A percentile compares a stretch with the other conserved stretches of the same genome.
phyloP scores from a whole-genome alignment of 495 filamentous ascomycete genomes.

The Neurospora tetraspora region DNA sequence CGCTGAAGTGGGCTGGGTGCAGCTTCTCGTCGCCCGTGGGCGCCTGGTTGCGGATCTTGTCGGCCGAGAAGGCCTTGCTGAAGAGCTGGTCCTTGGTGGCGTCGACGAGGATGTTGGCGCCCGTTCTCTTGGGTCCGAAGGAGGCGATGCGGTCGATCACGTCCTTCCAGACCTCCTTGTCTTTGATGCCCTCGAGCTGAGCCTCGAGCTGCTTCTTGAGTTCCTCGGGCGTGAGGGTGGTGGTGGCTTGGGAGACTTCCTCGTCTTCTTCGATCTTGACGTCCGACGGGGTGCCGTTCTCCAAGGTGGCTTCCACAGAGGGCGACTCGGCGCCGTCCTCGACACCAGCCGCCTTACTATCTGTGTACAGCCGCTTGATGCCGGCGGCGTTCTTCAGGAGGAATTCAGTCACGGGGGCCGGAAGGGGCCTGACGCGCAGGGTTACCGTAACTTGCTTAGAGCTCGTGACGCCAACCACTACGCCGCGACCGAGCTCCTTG shows the following conservation, averaged over 20 bases:
- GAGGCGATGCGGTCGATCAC: slow-evolving; percentile 73
- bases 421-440: slow-evolving; percentile 72
- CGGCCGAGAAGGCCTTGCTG: slow-evolving; percentile 56
- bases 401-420: slow-evolving; percentile 71
- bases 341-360: slow-evolving; percentile 36
- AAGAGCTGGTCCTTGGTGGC: slow-evolving; percentile 62
- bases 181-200: slow-evolving; percentile 50
- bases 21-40: slow-evolving; percentile 41
- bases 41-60: slow-evolving; percentile 22
- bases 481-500: slow-evolving; percentile 80
- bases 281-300: slow-evolving; percentile 27
- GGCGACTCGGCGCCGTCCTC: slow-evolving; percentile 20
- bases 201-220: slow-evolving; percentile 62
- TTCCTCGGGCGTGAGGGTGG: slow-evolving; percentile 56
- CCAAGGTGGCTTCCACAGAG: slow-evolving; percentile 29
- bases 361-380: slow-evolving; percentile 70
- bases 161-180: slow-evolving; percentile 66
- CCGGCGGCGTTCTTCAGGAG: slow-evolving; percentile 65
- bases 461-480: slow-evolving; percentile 59
- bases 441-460: slow-evolving; percentile 78
- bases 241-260: slow-evolving; percentile 36
- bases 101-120: slow-evolving; percentile 87
- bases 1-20: slow-evolving; percentile 63
- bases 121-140: slow-evolving; percentile 78
- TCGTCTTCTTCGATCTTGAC: slow-evolving; percentile 35